A percentile compares a stretch with the other conserved stretches of the same genome.
phyloP scores from a whole-genome alignment of 441 rosid genomes.

The Croton setiger region DNA sequence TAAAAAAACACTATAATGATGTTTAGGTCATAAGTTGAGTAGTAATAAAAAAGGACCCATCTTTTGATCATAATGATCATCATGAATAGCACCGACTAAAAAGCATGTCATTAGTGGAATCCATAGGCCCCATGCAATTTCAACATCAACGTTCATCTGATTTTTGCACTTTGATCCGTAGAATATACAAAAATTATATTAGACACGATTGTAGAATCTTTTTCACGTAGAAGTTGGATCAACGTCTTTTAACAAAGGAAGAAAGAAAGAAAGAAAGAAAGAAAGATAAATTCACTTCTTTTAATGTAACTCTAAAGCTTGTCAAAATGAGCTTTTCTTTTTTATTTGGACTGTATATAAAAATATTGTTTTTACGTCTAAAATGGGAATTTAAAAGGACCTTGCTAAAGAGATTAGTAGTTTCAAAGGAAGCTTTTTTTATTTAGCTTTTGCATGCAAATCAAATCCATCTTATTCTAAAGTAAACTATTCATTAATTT shows the following conservation, averaged over 20 bases:
- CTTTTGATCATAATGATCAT: slow-evolving; percentile 28
- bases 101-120: slow-evolving; percentile 49
- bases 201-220: slow-evolving; percentile 18
- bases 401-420: slow-evolving; percentile 22
- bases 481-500: background rate
- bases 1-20: slow-evolving; percentile 25
- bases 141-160: slow-evolving; percentile 21
- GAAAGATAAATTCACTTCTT: slow-evolving; percentile 50
- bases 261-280: slow-evolving; percentile 7
- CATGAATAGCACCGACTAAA: slow-evolving; percentile 35
- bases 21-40: slow-evolving; percentile 29
- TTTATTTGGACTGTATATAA: slow-evolving; percentile 18
- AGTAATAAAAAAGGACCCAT: slow-evolving; percentile 21
- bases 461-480: slow-evolving; percentile 25
- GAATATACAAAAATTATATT: slow-evolving; percentile 29
- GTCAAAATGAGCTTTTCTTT: slow-evolving; percentile 38
- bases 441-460: slow-evolving; percentile 46
- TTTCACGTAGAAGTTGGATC: slow-evolving; percentile 37
- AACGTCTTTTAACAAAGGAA: slow-evolving; percentile 35
- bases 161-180: slow-evolving; percentile 24
- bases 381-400: slow-evolving; percentile 13
- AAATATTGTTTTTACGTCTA: background rate
- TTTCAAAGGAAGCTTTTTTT: slow-evolving; percentile 37
- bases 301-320: slow-evolving; percentile 47
- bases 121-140: slow-evolving; percentile 31